Evolutionary conservation across 176 grass and related monocot species (phyloP).

Genomic region (Puccinellia tenuiflora): DNA sequence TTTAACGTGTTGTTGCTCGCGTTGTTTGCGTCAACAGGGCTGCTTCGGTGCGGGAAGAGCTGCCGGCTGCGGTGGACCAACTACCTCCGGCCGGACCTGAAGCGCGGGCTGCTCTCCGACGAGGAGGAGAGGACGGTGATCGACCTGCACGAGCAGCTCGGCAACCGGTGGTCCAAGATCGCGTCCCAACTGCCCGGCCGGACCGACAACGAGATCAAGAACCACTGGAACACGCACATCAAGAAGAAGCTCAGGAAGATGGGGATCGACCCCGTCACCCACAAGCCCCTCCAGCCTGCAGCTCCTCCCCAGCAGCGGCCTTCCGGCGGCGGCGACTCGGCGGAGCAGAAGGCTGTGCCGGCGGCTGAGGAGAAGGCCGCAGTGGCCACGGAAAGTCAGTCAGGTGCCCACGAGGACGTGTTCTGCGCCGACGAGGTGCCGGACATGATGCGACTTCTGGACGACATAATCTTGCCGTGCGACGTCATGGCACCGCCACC

Average conservation of each 20-base stretch:
- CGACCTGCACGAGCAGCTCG: conserved; percentile 78
- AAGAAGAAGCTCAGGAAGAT: conserved; percentile 94
- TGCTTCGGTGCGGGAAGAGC: conserved; percentile 89
- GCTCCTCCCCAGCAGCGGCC: background rate
- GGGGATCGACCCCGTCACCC: conserved; percentile 69
- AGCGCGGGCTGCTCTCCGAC: conserved; percentile 60
- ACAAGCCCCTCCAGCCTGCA: conserved; percentile 41
- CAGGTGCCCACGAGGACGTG: conserved; percentile 6
- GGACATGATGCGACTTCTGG: conserved; percentile 29
- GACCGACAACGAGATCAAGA: conserved; percentile 96
- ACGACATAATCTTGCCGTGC: conserved; percentile 45
- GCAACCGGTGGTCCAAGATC: conserved; percentile 94
- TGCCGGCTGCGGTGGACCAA: conserved; percentile 90
- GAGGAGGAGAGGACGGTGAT: conserved; percentile 72
- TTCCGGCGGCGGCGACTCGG: background rate
- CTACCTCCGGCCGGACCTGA: conserved; percentile 83
- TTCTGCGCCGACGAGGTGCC: conserved; percentile 59
- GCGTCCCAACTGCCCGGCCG: conserved; percentile 69
- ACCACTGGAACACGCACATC: conserved; percentile 91
- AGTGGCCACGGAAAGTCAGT: background rate
- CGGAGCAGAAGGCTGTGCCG: conserved; percentile 22
- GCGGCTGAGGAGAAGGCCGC: background rate
- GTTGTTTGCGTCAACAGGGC: conserved; percentile 22
- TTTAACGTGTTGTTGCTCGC: background rate
- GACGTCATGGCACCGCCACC: background rate